Evolutionary conservation across 2,329 filamentous ascomycete species (phyloP).

Genomic region (Rachicladosporium sp.): DNA sequence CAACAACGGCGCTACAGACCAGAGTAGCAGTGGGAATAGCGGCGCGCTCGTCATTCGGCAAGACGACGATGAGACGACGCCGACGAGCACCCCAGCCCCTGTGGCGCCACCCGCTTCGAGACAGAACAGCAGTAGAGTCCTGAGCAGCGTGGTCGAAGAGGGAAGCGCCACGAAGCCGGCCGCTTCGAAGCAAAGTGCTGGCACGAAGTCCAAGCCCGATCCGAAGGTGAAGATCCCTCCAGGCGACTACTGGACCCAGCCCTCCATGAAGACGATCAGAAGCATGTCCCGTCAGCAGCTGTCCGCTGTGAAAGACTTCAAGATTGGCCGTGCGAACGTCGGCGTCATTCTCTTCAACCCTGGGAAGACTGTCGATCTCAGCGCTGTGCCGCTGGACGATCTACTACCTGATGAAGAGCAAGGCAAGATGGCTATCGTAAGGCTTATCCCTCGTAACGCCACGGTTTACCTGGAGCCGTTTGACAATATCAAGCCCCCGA

Average conservation of each 20-base stretch:
- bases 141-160: constrained; percentile 4
- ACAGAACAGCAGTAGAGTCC: constrained; percentile 2
- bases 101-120: constrained; percentile 22
- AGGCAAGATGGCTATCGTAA: constrained; percentile 43
- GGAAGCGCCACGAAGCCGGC: constrained; percentile 2
- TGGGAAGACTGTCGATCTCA: constrained; percentile 59
- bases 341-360: constrained; percentile 68
- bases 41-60: constrained; percentile 39
- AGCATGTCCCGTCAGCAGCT: constrained; percentile 71
- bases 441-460: constrained; percentile 63
- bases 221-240: constrained; percentile 12
- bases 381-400: constrained; percentile 64
- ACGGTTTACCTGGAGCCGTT: constrained; percentile 64
- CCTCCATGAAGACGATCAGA: constrained; percentile 60
- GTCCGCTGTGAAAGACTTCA: constrained; percentile 60
- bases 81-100: constrained; percentile 18
- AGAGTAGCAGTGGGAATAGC: no score
- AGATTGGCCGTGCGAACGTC: constrained; percentile 69
- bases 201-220: constrained; percentile 24
- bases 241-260: constrained; percentile 77
- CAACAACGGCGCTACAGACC: constrained; percentile 32
- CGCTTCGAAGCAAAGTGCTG: constrained; percentile 13
- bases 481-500: constrained; percentile 62
- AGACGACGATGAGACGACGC: constrained; percentile 11
- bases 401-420: constrained; percentile 46